These are phyloP conservation scores for Diaporthe ampelina DNA, from an alignment of 2,329 filamentous ascomycete species.

Conservation along the genomic window DNA sequence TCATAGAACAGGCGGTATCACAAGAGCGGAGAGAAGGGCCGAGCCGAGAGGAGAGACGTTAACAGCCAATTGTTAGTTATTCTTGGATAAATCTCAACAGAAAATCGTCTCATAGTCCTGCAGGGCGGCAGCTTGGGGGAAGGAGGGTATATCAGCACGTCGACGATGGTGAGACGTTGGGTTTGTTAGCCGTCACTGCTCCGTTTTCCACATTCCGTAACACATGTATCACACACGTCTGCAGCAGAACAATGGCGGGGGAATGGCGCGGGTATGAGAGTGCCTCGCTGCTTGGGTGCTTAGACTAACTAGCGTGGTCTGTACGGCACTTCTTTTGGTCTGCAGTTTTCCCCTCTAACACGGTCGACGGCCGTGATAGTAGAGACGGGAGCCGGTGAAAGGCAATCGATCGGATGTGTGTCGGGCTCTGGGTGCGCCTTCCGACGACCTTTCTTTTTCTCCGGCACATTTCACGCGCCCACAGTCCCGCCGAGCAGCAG, in stretches of 20 bases:
- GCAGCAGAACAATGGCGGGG: not conserved
- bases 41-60: not conserved
- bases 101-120: not conserved
- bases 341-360: constrained; percentile 4
- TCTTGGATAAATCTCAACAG: not conserved
- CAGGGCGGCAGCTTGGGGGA: not conserved
- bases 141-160: constrained; percentile 6
- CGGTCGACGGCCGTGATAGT: not conserved
- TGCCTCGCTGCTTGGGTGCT: constrained; percentile 2
- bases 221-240: no score
- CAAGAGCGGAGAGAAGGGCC: constrained; percentile 9
- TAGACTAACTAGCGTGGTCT: not conserved
- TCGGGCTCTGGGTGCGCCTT: constrained; percentile 9
- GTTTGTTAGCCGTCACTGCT: constrained; percentile 1
- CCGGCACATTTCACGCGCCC: not conserved
- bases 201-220: not conserved
- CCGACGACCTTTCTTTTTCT: constrained; percentile 2
- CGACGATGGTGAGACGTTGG: constrained; percentile 23
- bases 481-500: not conserved
- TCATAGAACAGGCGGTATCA: constrained; percentile 17
- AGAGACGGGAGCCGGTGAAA: not conserved
- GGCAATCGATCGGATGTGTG: constrained; percentile 25
- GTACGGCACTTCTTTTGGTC: constrained; percentile 3
- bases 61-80: not conserved
- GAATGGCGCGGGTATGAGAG: not conserved